These are phyloP conservation scores for Aleurites moluccanus DNA, from an alignment of 441 rosid genomes.

Conservation along the genomic window DNA sequence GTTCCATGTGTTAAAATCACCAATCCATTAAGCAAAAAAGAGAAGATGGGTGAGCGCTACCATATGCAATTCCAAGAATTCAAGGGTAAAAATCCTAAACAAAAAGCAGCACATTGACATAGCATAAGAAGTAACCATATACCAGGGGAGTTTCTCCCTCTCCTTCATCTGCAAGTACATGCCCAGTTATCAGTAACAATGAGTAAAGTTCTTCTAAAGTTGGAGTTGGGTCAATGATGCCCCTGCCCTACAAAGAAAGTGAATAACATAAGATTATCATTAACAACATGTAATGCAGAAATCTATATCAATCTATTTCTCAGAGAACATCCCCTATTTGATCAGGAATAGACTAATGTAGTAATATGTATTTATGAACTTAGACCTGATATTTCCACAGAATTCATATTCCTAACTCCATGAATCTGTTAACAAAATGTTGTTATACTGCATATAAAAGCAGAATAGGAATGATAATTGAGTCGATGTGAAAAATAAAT, in stretches of 20 bases:
- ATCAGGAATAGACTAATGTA: not conserved
- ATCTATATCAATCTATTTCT: constrained; percentile 1
- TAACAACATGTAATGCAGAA: constrained; percentile 9
- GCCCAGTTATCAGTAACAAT: constrained; percentile 80
- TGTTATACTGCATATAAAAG: no score
- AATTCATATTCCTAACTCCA: not conserved
- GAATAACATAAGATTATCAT: constrained; percentile 23
- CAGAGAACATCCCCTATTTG: not conserved
- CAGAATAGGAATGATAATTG: not conserved
- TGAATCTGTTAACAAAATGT: not conserved
- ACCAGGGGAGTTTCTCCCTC: constrained; percentile 99
- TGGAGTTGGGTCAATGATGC: constrained; percentile 73
- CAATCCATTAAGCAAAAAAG: not conserved
- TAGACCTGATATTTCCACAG: not conserved
- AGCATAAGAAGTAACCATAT: constrained; percentile 22
- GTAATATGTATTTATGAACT: not conserved
- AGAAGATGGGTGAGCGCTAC: not conserved
- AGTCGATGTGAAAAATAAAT: not conserved
- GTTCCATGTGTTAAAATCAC: not conserved
- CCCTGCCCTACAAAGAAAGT: constrained; percentile 76
- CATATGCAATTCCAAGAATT: constrained; percentile 7
- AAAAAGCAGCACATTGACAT: not conserved
- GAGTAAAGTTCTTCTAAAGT: constrained; percentile 94
- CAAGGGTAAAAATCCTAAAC: not conserved
- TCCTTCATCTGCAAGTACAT: constrained; percentile 98